A percentile compares a stretch with the other conserved stretches of the same genome.
These are phyloP conservation scores for Mortierella sp. DNA, from an alignment of 371 early-diverging fungal species.

Conservation along the genomic window DNA sequence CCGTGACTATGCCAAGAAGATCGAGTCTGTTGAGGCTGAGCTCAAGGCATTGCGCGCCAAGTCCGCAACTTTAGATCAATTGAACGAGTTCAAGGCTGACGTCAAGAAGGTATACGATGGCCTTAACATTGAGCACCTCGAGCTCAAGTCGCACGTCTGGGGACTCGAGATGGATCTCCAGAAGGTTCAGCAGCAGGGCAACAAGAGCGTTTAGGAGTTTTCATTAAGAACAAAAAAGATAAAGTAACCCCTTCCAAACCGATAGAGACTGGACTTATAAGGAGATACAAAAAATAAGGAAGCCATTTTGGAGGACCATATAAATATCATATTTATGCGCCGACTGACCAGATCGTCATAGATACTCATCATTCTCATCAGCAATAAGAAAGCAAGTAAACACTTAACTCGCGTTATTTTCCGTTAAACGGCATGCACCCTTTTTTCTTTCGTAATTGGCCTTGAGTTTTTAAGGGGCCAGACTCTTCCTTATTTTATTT, in stretches of 20 bases:
- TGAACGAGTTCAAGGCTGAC: conserved; percentile 73
- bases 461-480: too few relatives aligned
- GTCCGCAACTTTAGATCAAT: conserved; percentile 76
- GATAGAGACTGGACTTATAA: not conserved
- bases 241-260: not conserved
- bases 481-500: too few relatives aligned
- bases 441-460: too few relatives aligned
- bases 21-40: conserved; percentile 78
- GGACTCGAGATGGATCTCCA: conserved; percentile 72
- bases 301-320: not conserved
- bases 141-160: conserved; percentile 83
- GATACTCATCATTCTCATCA: too few relatives aligned
- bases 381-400: too few relatives aligned
- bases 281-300: not conserved
- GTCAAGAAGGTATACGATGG: conserved; percentile 80
- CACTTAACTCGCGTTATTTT: too few relatives aligned
- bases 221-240: not conserved
- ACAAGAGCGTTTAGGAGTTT: conserved; percentile 39
- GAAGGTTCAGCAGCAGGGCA: conserved; percentile 55
- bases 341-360: too few relatives aligned
- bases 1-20: conserved; percentile 80
- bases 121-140: conserved; percentile 79
- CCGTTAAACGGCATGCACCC: too few relatives aligned
- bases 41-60: conserved; percentile 68
- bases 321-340: not conserved